Evolutionary conservation across 2,329 filamentous ascomycete genomes (phyloP).

Genomic region (Xylaria digitata): DNA sequence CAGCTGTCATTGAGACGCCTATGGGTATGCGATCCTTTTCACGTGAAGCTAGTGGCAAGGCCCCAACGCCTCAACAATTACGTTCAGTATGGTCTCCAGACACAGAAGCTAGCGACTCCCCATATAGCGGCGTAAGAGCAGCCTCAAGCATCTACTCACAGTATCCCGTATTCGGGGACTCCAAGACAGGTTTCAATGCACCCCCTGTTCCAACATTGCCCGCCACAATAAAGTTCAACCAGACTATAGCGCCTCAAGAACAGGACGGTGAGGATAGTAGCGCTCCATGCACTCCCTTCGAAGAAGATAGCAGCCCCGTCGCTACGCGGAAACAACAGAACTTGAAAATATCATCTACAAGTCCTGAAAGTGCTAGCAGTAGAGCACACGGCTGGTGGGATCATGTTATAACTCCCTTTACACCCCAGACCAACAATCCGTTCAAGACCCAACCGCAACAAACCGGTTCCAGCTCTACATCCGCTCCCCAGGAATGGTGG

Average conservation of each 20-base stretch:
- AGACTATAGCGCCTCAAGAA: constrained; percentile 48
- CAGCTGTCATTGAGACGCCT: constrained; percentile 56
- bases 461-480: constrained; percentile 36
- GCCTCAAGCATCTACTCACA: constrained; percentile 73
- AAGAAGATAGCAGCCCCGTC: constrained; percentile 70
- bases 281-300: constrained; percentile 75
- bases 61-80: constrained; percentile 52
- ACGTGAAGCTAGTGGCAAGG: constrained; percentile 39
- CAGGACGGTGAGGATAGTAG: constrained; percentile 61
- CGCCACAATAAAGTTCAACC: constrained; percentile 54
- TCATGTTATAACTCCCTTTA: constrained; percentile 77
- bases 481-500: constrained; percentile 47
- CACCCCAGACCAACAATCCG: constrained; percentile 60
- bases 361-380: constrained; percentile 64
- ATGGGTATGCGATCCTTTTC: constrained; percentile 49
- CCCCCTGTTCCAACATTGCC: constrained; percentile 72
- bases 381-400: constrained; percentile 82
- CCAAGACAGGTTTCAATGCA: constrained; percentile 50
- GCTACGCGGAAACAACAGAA: constrained; percentile 55
- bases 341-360: constrained; percentile 52
- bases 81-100: constrained; percentile 71
- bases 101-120: constrained; percentile 63
- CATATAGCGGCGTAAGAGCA: constrained; percentile 56
- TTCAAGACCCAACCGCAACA: constrained; percentile 53
- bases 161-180: constrained; percentile 54